Evolutionary conservation across 2,329 filamentous ascomycete genomes (phyloP).

Genomic region (Blastomyces percursus): DNA sequence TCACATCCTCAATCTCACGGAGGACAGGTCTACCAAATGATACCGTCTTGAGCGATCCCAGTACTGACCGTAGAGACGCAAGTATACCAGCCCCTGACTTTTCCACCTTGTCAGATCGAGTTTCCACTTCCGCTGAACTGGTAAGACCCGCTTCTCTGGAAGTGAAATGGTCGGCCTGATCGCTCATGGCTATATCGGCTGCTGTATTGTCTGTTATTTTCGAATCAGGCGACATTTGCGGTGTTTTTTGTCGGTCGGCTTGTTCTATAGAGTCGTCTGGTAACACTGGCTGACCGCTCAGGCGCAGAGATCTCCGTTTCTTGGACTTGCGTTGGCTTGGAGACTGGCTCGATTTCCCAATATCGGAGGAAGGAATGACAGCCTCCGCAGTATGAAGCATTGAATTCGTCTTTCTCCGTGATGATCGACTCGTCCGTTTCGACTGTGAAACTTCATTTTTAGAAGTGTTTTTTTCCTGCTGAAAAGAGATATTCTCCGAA

Average conservation of each 20-base stretch:
- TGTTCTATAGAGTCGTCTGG: constrained; percentile 1
- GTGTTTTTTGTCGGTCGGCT: background rate
- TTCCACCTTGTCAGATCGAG: background rate
- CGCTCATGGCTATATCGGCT: background rate
- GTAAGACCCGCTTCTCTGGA: background rate
- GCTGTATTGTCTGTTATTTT: background rate
- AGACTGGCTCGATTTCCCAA: constrained; percentile 4
- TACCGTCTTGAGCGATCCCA: constrained; percentile 50
- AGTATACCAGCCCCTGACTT: constrained; percentile 42
- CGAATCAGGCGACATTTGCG: background rate
- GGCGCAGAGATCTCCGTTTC: constrained; percentile 24
- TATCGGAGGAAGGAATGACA: background rate
- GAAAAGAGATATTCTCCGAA: background rate
- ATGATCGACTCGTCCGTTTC: background rate
- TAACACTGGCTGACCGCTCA: constrained; percentile 17
- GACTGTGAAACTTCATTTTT: background rate
- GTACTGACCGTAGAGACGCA: constrained; percentile 42
- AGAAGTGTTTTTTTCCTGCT: background rate
- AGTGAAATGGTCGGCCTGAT: background rate
- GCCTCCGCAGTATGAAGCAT: constrained; percentile 14
- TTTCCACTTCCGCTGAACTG: background rate
- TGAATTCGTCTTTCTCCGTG: constrained; percentile 1
- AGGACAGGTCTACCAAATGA: constrained; percentile 55
- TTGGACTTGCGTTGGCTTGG: constrained; percentile 17
- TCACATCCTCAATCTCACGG: constrained; percentile 60